phyloP scores from a whole-genome alignment of 1,284 basidiomycete genomes.

The Neolentinus lepideus region DNA sequence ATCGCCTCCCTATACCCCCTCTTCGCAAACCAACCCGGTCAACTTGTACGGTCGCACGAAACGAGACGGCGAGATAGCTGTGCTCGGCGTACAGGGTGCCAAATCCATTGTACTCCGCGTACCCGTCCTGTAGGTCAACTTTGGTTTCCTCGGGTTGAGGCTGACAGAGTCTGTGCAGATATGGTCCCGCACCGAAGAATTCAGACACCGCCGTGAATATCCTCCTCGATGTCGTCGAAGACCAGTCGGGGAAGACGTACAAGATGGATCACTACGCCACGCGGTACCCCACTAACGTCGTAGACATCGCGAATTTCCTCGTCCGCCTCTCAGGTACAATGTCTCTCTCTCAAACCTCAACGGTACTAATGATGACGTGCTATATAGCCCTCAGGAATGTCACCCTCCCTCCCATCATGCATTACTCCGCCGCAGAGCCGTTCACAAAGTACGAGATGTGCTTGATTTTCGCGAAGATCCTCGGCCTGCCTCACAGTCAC shows the following conservation, averaged over 20 bases:
- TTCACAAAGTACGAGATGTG: slow-evolving; percentile 86
- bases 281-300: slow-evolving; percentile 73
- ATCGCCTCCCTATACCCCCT: slow-evolving; percentile 70
- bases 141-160: neutral
- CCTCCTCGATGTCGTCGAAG: slow-evolving; percentile 69
- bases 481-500: slow-evolving; percentile 56
- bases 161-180: slow-evolving; percentile 34
- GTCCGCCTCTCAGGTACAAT: slow-evolving; percentile 52
- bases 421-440: slow-evolving; percentile 69
- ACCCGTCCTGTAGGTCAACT: slow-evolving; percentile 62
- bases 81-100: slow-evolving; percentile 46
- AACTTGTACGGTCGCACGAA: slow-evolving; percentile 77
- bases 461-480: slow-evolving; percentile 61
- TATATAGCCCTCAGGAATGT: slow-evolving; percentile 9
- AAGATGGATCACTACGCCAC: slow-evolving; percentile 86
- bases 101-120: slow-evolving; percentile 65
- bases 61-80: slow-evolving; percentile 65
- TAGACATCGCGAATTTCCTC: slow-evolving; percentile 72
- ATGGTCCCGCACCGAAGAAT: slow-evolving; percentile 71
- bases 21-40: slow-evolving; percentile 61
- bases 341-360: neutral
- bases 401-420: slow-evolving; percentile 57
- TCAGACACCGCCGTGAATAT: slow-evolving; percentile 77
- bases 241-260: slow-evolving; percentile 72
- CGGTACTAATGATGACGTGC: neutral